A percentile compares a stretch with the other conserved stretches of the same genome.
These are phyloP conservation scores for Microbotryum silenes-acaulis DNA, from an alignment of 1,284 basidiomycete genomes.

Conservation along the genomic window DNA sequence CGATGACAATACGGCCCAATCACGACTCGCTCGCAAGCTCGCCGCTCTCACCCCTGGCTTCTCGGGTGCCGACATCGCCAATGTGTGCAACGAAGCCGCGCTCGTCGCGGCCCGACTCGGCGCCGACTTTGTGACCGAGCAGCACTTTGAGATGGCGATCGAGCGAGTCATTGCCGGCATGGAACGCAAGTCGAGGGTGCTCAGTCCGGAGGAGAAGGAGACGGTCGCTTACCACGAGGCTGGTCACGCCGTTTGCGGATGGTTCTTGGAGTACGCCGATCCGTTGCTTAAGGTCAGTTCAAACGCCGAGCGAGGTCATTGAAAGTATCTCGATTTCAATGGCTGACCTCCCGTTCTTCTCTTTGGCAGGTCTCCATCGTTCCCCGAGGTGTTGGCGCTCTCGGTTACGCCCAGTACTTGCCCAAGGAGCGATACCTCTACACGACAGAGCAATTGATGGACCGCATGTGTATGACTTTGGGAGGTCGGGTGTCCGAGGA, in stretches of 20 bases:
- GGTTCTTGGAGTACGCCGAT: conserved; percentile 96
- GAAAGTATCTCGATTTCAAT: not conserved
- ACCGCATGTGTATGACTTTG: conserved; percentile 98
- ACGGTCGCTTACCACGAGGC: conserved; percentile 99
- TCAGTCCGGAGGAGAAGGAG: conserved; percentile 94
- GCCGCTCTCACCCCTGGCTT: conserved; percentile 95
- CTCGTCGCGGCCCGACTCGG: conserved; percentile 83
- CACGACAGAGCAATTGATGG: conserved; percentile 86
- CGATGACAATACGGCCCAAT: conserved; percentile 42
- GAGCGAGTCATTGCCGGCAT: conserved; percentile 96
- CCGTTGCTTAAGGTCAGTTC: conserved; percentile 67
- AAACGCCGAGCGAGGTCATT: not conserved
- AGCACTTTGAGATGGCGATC: conserved; percentile 93
- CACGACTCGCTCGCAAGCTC: conserved; percentile 62
- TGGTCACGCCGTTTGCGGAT: conserved; percentile 94
- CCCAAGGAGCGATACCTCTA: conserved; percentile 94
- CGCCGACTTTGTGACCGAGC: conserved; percentile 69
- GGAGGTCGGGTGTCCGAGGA: conserved; percentile 97
- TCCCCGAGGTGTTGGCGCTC: conserved; percentile 86
- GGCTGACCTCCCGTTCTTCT: not conserved
- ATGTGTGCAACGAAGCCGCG: conserved; percentile 97
- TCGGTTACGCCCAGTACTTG: conserved; percentile 94
- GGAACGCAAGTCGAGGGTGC: conserved; percentile 87
- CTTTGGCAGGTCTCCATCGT: conserved; percentile 77
- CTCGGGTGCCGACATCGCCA: conserved; percentile 96